Evolutionary conservation across 208 protist species (phyloP), one percentile per base, ranked within the genome.

Genomic region (Leishmania lainsoni): DNA sequence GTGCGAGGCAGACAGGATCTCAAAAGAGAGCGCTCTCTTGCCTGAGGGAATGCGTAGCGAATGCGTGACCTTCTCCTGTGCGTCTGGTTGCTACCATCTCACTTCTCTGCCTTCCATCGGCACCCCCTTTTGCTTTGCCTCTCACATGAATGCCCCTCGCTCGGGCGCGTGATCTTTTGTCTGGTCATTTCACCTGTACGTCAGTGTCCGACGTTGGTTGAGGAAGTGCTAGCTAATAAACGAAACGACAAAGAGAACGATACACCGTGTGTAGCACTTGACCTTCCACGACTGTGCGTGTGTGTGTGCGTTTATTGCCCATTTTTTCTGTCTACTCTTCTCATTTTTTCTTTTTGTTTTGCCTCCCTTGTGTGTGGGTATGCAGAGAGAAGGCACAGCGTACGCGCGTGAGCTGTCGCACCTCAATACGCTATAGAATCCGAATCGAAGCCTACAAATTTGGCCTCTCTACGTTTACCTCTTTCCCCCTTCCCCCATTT

Each of bases 291-390:
- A 49, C 65, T 32, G 29, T 74, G 70, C 58, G 70, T 51, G 66
- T 80, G 48, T 83, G 42, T 75, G 49, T 79, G 42, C 42, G 48
- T 59, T 17, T 61, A 35, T 59, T 16, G 65, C 32, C 2, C 49
- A 20, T 48, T 12, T 52, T 80, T 29, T 12, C 45, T 54, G n/a
- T 8, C 39, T 9, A 39, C 48, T 63, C 26, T 76, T 39, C 42
- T 72, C 17, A 3, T 26, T 48, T 4, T 17, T 35, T 42, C 5
- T 29, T 26, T 52, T 42, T n/a, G n/a, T n/a, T 26, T 16, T 1
- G 3, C 51, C 32, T 35, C 32, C 51, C 72, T 66, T 29, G 61
- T 66, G 29, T 2, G 42, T 35, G 61, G 61, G 61, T 22, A 35
- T 32, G n/a, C 32, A 5, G 48, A 14, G 52, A 51, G 6, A 45